Conservation (phyloP, 306 rosid genomes). For the Vigna nakashimae region DNA sequence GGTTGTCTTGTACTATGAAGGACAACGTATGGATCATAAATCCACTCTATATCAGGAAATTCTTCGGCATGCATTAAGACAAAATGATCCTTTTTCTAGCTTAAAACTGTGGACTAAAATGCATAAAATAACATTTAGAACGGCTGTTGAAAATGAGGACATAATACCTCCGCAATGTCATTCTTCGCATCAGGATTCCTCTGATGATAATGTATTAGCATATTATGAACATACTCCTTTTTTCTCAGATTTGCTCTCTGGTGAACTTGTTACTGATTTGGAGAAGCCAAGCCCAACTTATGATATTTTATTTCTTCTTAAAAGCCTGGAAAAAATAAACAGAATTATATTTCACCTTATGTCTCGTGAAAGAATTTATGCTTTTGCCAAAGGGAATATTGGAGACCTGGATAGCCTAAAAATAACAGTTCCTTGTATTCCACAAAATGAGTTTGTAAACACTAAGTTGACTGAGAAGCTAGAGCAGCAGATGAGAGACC, state of each 20-base stretch:
- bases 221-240: slow-evolving; percentile 62
- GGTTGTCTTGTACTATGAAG: slow-evolving; percentile 76
- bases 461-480: slow-evolving; percentile 90
- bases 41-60: slow-evolving; percentile 85
- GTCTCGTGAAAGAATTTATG: slow-evolving; percentile 82
- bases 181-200: slow-evolving; percentile 47
- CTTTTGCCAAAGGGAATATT: slow-evolving; percentile 82
- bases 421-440: slow-evolving; percentile 59
- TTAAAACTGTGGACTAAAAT: slow-evolving; percentile 77
- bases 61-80: slow-evolving; percentile 67
- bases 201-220: slow-evolving; percentile 50
- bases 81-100: slow-evolving; percentile 59
- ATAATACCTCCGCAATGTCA: slow-evolving; percentile 44
- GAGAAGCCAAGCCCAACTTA: slow-evolving; percentile 74
- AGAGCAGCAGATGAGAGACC: slow-evolving; percentile 94
- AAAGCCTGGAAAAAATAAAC: slow-evolving; percentile 81
- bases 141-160: slow-evolving; percentile 50
- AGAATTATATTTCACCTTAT: slow-evolving; percentile 68
- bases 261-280: slow-evolving; percentile 78
- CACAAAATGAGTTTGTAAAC: slow-evolving; percentile 85
- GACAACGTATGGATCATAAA: slow-evolving; percentile 64
- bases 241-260: slow-evolving; percentile 65
- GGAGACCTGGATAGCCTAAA: slow-evolving; percentile 69
- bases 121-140: slow-evolving; percentile 73
- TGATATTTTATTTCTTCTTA: slow-evolving; percentile 76